A percentile compares a stretch with the other conserved stretches of the same genome.
Evolutionary conservation across 2,329 filamentous ascomycete genomes (phyloP).

Genomic region (Xylogone sp.): DNA sequence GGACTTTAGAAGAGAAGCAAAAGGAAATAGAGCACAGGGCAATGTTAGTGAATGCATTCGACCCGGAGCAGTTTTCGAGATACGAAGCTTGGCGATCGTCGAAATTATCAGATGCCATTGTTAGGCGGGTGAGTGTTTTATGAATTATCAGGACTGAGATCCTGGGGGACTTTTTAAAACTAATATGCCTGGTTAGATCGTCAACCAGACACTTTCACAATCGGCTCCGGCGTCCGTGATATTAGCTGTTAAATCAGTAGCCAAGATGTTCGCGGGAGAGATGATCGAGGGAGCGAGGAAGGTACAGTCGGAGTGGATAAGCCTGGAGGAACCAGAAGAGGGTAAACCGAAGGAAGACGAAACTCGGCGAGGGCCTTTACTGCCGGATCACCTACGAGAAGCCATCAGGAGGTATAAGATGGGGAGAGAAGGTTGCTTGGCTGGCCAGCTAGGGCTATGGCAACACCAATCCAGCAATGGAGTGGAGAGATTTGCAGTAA

Average conservation of each 20-base stretch:
- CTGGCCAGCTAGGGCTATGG: slow-evolving; percentile 58
- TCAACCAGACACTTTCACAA: slow-evolving; percentile 78
- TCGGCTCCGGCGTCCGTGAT: slow-evolving; percentile 71
- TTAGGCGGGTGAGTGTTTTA: slow-evolving; percentile 54
- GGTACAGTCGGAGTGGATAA: slow-evolving; percentile 67
- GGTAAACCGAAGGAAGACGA: slow-evolving; percentile 27
- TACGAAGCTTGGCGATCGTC: slow-evolving; percentile 69
- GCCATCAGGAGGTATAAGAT: slow-evolving; percentile 66
- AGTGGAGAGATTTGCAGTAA: slow-evolving; percentile 49
- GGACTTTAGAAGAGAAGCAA: slow-evolving; percentile 64
- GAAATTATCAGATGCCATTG: slow-evolving; percentile 64
- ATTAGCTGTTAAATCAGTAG: slow-evolving; percentile 70
- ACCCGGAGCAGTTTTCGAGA: slow-evolving; percentile 61
- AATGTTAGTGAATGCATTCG: slow-evolving; percentile 62
- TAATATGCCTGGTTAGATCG: slow-evolving; percentile 45
- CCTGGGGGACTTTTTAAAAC: background rate
- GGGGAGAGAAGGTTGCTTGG: slow-evolving; percentile 54
- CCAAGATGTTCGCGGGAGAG: slow-evolving; percentile 74
- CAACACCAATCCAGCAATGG: slow-evolving; percentile 57
- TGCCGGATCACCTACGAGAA: slow-evolving; percentile 72
- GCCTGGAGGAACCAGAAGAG: slow-evolving; percentile 35
- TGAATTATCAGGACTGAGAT: background rate
- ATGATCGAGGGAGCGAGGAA: slow-evolving; percentile 69
- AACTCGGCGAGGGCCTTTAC: slow-evolving; percentile 52
- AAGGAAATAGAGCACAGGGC: slow-evolving; percentile 54